Percentiles rank a stretch among this genome's conserved stretches.
These are phyloP conservation scores for Actinomortierella wolfii DNA, from an alignment of 371 early-diverging fungal genomes.

Conservation along the genomic window DNA sequence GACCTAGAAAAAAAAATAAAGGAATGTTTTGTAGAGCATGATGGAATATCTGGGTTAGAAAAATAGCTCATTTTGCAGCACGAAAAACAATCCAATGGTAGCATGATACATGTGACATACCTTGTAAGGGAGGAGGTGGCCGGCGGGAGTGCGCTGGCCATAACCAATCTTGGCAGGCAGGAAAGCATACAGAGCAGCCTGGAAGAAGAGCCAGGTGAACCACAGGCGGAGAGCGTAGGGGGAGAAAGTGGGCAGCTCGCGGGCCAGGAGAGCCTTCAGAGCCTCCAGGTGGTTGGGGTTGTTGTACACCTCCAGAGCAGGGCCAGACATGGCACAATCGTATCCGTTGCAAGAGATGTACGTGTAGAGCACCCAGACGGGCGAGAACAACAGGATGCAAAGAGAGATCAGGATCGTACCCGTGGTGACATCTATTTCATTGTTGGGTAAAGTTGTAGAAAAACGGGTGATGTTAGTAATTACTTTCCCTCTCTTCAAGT, in stretches of 20 bases:
- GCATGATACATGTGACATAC: too few relatives aligned
- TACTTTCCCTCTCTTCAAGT: too few relatives aligned
- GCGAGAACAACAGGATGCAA: conserved; percentile 62
- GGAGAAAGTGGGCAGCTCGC: conserved; percentile 49
- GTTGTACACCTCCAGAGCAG: conserved; percentile 51
- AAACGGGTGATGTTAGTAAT: too few relatives aligned
- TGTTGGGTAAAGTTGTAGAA: too few relatives aligned
- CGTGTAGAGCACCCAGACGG: conserved; percentile 68
- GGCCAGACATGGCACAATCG: conserved; percentile 66
- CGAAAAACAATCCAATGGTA: too few relatives aligned
- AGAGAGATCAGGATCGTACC: conserved; percentile 53
- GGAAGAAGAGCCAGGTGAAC: conserved; percentile 73
- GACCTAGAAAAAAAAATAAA: conserved; percentile 47
- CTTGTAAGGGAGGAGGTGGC: conserved; percentile 71
- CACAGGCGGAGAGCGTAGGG: conserved; percentile 57
- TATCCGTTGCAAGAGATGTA: conserved; percentile 68
- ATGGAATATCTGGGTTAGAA: too few relatives aligned
- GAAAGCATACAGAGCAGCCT: conserved; percentile 65
- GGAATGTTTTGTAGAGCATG: background rate
- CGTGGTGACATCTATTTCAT: conserved; percentile 58
- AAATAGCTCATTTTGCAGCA: too few relatives aligned
- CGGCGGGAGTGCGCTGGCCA: conserved; percentile 85
- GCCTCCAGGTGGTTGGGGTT: conserved; percentile 27
- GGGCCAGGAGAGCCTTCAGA: conserved; percentile 18
- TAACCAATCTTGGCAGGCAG: conserved; percentile 72